A percentile compares a stretch with the other conserved stretches of the same genome.
Conservation (phyloP, 805 yeast species). For the Tetrapisispora arboricola region DNA sequence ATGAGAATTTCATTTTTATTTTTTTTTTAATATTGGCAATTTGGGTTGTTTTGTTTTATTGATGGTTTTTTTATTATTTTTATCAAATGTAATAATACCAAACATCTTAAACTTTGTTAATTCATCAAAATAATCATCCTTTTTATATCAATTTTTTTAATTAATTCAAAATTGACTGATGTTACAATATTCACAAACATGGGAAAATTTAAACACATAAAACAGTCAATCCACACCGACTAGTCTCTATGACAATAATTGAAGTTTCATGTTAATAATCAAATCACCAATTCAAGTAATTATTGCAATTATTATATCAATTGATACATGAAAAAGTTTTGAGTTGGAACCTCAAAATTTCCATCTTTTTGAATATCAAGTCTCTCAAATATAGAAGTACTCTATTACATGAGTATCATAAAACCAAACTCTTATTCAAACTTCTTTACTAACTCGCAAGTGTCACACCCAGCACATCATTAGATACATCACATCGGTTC, state of each 20-base stretch:
- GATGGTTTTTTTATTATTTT: background rate
- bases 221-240: no score
- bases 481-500: no score
- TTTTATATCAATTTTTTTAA: background rate
- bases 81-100: no score
- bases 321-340: background rate
- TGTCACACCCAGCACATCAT: no score
- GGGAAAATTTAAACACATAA: no score
- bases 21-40: background rate
- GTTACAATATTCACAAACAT: no score
- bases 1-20: slow-evolving; percentile 14
- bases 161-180: background rate
- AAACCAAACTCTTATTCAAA: no score
- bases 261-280: slow-evolving; percentile 1
- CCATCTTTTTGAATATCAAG: no score
- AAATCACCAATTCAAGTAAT: background rate
- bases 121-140: background rate
- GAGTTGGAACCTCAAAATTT: background rate
- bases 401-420: no score
- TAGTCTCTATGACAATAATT: no score
- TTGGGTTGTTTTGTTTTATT: background rate
- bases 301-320: background rate
- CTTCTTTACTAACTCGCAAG: no score
- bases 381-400: no score
- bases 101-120: background rate